phyloP scores from a whole-genome alignment of 129 eudicot species.

The Chrysanthemum makinoi region DNA sequence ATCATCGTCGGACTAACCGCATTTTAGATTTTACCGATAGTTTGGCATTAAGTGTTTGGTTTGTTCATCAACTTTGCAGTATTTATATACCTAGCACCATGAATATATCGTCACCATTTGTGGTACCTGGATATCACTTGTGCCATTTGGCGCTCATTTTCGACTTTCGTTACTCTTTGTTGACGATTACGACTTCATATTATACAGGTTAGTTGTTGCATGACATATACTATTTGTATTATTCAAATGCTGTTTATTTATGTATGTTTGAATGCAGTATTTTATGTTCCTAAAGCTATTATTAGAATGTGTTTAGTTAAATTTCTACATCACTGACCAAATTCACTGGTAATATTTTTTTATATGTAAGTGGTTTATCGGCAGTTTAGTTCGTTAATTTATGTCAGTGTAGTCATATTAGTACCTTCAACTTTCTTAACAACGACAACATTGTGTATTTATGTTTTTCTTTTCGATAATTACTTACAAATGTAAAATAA shows the following conservation, averaged over 20 bases:
- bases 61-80: constrained; percentile 23
- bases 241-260: background rate
- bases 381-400: constrained; percentile 24
- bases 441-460: background rate
- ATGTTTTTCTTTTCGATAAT: background rate
- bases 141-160: constrained; percentile 60
- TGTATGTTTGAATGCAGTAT: background rate
- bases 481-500: too few species aligned
- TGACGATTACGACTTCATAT: background rate
- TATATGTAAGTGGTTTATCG: constrained; percentile 22
- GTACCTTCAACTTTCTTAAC: constrained; percentile 25
- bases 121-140: constrained; percentile 10
- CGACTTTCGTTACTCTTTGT: constrained; percentile 9
- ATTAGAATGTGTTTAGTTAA: constrained; percentile 14
- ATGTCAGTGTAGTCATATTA: too few species aligned
- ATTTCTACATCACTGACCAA: background rate
- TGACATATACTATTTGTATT: background rate
- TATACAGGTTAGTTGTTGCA: background rate
- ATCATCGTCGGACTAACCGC: constrained; percentile 23
- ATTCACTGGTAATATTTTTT: background rate
- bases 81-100: constrained; percentile 27
- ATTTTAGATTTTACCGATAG: constrained; percentile 27
- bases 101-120: constrained; percentile 28
- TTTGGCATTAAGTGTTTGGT: constrained; percentile 26
- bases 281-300: constrained; percentile 4